phyloP scores from a whole-genome alignment of 495 filamentous ascomycete genomes.

The Talaromyces proteolyticus region DNA sequence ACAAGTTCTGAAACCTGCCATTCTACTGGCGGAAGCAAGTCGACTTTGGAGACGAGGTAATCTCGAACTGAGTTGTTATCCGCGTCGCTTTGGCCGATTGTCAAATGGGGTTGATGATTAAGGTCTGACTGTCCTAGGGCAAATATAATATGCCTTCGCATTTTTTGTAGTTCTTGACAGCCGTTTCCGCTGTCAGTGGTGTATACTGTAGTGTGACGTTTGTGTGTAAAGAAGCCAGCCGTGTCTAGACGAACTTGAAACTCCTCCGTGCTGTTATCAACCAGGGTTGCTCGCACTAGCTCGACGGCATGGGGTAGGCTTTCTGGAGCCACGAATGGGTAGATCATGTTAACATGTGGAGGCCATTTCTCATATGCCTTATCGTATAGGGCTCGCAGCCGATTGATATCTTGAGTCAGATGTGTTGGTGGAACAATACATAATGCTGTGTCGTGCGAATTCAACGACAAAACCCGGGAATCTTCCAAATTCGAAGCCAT shows the following conservation, averaged over 20 bases:
- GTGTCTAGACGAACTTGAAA: constrained; percentile 23
- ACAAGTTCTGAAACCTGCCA: neutral
- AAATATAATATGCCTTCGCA: constrained; percentile 13
- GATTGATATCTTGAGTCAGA: constrained; percentile 34
- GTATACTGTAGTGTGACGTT: constrained; percentile 38
- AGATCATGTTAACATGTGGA: constrained; percentile 53
- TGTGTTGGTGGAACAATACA: constrained; percentile 39
- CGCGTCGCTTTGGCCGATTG: constrained; percentile 46
- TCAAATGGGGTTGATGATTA: constrained; percentile 39
- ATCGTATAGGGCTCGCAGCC: constrained; percentile 48
- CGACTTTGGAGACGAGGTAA: constrained; percentile 38
- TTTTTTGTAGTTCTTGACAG: constrained; percentile 7
- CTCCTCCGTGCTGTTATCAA: neutral
- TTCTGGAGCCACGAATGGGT: constrained; percentile 47
- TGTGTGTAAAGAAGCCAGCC: constrained; percentile 34
- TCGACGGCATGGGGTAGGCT: constrained; percentile 19
- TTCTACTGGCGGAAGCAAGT: neutral
- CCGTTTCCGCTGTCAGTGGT: constrained; percentile 16
- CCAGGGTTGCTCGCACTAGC: constrained; percentile 8
- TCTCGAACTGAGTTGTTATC: constrained; percentile 21
- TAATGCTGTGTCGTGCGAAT: constrained; percentile 43
- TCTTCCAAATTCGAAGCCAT: neutral
- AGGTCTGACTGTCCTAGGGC: constrained; percentile 15
- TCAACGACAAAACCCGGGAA: neutral
- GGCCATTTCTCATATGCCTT: constrained; percentile 52